phyloP scores from a whole-genome alignment of 805 yeast species.

The Blastobotrys chiropterorum region DNA sequence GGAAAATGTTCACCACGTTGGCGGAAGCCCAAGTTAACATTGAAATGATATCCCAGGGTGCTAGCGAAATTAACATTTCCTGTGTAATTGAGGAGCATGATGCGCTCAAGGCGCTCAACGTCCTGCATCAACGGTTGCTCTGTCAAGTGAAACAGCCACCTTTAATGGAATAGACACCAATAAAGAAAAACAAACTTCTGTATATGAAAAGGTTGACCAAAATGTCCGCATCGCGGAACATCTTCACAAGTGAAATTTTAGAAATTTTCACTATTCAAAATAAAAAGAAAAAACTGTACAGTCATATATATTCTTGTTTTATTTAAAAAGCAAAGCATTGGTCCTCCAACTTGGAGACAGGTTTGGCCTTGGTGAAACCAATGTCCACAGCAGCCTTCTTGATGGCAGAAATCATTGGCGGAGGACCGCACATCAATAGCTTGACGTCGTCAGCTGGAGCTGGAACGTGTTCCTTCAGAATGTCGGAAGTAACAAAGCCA shows the following conservation, averaged over 20 bases:
- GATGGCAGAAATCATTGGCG: constrained; percentile 80
- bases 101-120: constrained; percentile 76
- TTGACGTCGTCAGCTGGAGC: constrained; percentile 53
- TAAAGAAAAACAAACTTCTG: too few relatives aligned
- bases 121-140: constrained; percentile 73
- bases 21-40: constrained; percentile 90
- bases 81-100: constrained; percentile 86
- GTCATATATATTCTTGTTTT: too few relatives aligned
- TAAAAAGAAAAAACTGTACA: too few relatives aligned
- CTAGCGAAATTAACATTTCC: constrained; percentile 93
- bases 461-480: constrained; percentile 59
- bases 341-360: constrained; percentile 84
- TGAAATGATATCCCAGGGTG: constrained; percentile 98
- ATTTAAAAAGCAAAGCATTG: constrained; percentile 85
- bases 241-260: too few relatives aligned
- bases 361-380: constrained; percentile 80
- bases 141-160: constrained; percentile 3
- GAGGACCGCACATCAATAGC: constrained; percentile 87
- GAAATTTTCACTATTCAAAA: too few relatives aligned
- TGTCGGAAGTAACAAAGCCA: constrained; percentile 78
- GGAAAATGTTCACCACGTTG: constrained; percentile 89
- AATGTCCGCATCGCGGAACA: too few relatives aligned
- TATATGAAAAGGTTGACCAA: too few relatives aligned
- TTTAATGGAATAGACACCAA: background rate
- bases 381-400: constrained; percentile 68